Evolutionary conservation across 2,329 filamentous ascomycete species (phyloP).

Genomic region (Trichoderma lentiforme): DNA sequence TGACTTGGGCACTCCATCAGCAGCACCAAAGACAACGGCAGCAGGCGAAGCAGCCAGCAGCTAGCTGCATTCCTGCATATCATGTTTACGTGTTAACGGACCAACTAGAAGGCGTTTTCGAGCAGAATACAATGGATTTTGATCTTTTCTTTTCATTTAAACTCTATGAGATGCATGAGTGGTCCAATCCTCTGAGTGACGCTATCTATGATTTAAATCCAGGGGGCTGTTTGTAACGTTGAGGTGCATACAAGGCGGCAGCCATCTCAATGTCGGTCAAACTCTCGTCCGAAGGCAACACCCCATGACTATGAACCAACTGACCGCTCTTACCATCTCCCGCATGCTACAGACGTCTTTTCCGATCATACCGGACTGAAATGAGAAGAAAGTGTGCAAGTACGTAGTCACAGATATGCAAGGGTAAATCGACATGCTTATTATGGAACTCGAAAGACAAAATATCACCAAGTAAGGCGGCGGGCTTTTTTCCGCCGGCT

Average conservation of each 20-base stretch:
- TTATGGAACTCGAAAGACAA: not conserved
- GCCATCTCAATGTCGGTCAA: not conserved
- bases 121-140: not conserved
- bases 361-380: not conserved
- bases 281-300: not conserved
- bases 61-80: not conserved
- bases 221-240: not conserved
- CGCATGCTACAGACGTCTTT: not conserved
- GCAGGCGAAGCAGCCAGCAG: not conserved
- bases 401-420: not conserved
- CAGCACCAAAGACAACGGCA: not conserved
- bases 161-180: not conserved
- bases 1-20: conserved; percentile 29
- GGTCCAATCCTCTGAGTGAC: not conserved
- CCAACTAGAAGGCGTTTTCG: not conserved
- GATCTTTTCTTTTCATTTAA: not conserved
- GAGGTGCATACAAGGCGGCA: not conserved
- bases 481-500: not conserved
- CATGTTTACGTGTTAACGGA: not conserved
- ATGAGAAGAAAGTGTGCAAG: not conserved
- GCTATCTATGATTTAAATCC: not conserved
- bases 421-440: not conserved
- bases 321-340: not conserved
- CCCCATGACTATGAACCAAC: not conserved
- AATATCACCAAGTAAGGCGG: not conserved